Percentiles rank a stretch among this genome's conserved stretches.
Evolutionary conservation across 1,139 yeast genomes (phyloP).

Genomic region (Sugiyamaella paludigena): DNA sequence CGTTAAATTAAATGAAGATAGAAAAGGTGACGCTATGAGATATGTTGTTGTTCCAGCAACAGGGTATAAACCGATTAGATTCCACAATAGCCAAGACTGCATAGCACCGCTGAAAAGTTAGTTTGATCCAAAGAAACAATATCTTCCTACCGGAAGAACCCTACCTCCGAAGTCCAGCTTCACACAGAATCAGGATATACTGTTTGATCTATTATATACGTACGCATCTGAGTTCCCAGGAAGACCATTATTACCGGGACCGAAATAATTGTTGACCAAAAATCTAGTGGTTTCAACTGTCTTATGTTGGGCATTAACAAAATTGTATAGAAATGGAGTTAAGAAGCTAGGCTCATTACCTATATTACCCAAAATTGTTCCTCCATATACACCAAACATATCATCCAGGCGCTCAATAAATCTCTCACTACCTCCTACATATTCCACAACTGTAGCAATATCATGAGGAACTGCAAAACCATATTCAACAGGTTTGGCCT

Average conservation of each 20-base stretch:
- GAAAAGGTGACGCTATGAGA: constrained; percentile 39
- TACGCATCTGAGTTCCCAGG: constrained; percentile 44
- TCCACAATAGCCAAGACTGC: constrained; percentile 44
- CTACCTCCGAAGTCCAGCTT: too few species aligned
- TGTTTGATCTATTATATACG: background rate
- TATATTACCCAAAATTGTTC: constrained; percentile 14
- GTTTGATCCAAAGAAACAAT: background rate
- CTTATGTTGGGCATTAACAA: constrained; percentile 14
- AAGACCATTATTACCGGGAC: constrained; percentile 34
- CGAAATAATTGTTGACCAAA: constrained; percentile 36
- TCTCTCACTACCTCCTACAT: constrained; percentile 36
- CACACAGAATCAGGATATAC: too few species aligned
- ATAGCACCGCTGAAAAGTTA: constrained; percentile 36
- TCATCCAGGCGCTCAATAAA: constrained; percentile 40
- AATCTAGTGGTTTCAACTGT: constrained; percentile 14
- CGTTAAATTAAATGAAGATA: constrained; percentile 32
- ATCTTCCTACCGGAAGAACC: too few species aligned
- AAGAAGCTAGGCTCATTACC: constrained; percentile 17
- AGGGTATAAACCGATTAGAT: constrained; percentile 42
- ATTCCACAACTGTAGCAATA: constrained; percentile 33
- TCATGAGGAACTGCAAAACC: constrained; percentile 42
- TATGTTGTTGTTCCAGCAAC: constrained; percentile 43
- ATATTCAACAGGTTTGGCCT: constrained; percentile 31
- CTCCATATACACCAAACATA: constrained; percentile 35
- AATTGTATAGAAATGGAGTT: constrained; percentile 16